Conservation (phyloP, 2,329 filamentous ascomycete species). For the Paraphoma sp. region DNA sequence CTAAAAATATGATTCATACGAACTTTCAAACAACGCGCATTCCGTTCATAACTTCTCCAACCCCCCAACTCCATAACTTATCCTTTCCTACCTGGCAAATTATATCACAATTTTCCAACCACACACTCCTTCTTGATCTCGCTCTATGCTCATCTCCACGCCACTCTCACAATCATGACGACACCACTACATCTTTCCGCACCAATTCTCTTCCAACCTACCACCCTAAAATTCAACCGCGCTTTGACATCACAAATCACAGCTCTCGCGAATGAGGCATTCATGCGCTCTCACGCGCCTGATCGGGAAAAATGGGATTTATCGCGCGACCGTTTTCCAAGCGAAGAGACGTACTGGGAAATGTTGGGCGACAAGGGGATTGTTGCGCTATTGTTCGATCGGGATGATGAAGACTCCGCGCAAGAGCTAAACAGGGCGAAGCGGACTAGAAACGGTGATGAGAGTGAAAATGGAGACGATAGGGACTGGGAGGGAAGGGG, state of each 20-base stretch:
- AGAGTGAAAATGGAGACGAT: not conserved
- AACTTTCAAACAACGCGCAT: too few species aligned
- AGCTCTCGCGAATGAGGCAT: conserved; percentile 27
- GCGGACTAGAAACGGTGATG: not conserved
- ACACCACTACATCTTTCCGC: conserved; percentile 11
- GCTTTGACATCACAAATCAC: conserved; percentile 17
- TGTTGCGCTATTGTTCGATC: conserved; percentile 25
- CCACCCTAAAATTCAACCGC: conserved; percentile 12
- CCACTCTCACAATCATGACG: not conserved
- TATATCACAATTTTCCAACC: too few species aligned
- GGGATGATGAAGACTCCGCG: not conserved
- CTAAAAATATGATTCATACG: too few species aligned
- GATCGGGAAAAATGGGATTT: conserved; percentile 22
- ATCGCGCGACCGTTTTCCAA: conserved; percentile 16
- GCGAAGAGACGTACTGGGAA: conserved; percentile 14
- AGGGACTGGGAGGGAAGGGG: not conserved
- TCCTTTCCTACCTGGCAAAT: too few species aligned
- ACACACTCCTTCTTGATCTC: not conserved
- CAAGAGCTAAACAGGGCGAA: too few species aligned
- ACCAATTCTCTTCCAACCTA: conserved; percentile 16
- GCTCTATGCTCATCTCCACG: not conserved
- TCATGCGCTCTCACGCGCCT: conserved; percentile 16
- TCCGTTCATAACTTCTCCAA: too few species aligned
- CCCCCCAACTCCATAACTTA: too few species aligned
- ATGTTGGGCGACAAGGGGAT: conserved; percentile 19